Evolutionary conservation across 805 yeast species (phyloP), one percentile per base, ranked within the genome.

Genomic region (baker's yeast (Saccharomyces cerevisiae)): DNA sequence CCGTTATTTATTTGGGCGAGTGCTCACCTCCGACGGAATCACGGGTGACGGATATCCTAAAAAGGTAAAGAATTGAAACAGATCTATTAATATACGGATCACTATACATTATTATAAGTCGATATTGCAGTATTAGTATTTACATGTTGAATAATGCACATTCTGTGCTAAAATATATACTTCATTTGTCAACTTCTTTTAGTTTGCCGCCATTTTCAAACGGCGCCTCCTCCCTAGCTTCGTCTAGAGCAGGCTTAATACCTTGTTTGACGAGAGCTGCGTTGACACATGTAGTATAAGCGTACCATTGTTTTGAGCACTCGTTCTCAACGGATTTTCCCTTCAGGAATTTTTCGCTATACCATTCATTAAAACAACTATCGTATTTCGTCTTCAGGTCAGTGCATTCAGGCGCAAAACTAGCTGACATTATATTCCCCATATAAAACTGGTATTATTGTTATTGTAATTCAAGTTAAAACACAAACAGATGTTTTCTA

Each of bases 401-500:
- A 24, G 96, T 89, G 72, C 99, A 94, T 73, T 94, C 98, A 27
- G 97, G 97, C 41, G 99, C 98, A 76, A 94, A 87, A 57, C 96
- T 89, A 6, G 96, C 78, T 17, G 91, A 85, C 87, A 87, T 80
- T 52, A 76, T 69, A 70, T 83, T 83, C 51, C 90, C 90, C 89
- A 85, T 84, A 36, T 36, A 36, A 36, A 17, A 36, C 24, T 36
- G 22, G 17, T 36, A 22, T 24, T 49, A 11, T 41, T 17, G 32
- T 52, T 46, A 10, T 24, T 46, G 41, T 49, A 14, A 32, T 10
- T 24, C 11, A 28, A 46, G 36, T 46, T 13, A 48, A 13, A 26
- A 46, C 48, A n/a, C n/a, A 6, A 46, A 14, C 9, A 4, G 3
- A 26, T 43, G 13, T 46, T 4, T 14, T 24, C 10, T 46, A 24